Evolutionary conservation across 2,329 filamentous ascomycete species (phyloP), one percentile per base, ranked within the genome.

Genomic region (Talaromyces marneffei): DNA sequence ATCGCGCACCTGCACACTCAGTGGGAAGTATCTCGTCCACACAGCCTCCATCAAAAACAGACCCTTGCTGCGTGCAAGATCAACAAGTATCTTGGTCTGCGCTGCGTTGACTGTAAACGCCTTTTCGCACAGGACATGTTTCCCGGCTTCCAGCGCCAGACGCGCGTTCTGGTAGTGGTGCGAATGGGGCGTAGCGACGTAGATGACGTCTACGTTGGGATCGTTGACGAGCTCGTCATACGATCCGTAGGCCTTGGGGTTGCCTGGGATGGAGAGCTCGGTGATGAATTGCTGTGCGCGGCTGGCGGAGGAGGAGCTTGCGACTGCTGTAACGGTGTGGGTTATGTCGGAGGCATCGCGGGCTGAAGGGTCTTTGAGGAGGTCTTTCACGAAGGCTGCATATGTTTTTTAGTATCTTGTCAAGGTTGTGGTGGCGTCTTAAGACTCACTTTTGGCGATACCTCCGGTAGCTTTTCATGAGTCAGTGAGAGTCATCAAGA

Each of bases 111-210:
- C 89, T 1, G 91, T 95, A 69, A 96, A 87, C 0, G 92, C 85
- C 81, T 96, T 96, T 76, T 96, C 92, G 75, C 91, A 96, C 35
- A 96, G 83, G 31, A 96, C 91, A 69, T 93, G 83, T 81, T 96
- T 59, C 69, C 90, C 89, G 7, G 89, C 89, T 66, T 90, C 84
- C 40, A 96, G 81, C 46, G 87, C 89, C n/a, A 95, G 83, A 85
- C 92, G 90, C 65, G 86, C 84, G 77, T 96, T 93, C 74, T 95
- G 91, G 79, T 92, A 96, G 79, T 96, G 92, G 75, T 96, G 92
- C 68, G 89, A 92, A 78, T 96, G 92, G 16, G 92, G 92, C 3
- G 92, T 96, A 25, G 91, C 91, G 60, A 96, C 85, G 75, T 96
- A 96, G 77, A 96, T 78, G 68, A 95, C 90, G 74, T 96, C 90